A percentile compares a stretch with the other conserved stretches of the same genome.
Evolutionary conservation across 1,284 basidiomycete genomes (phyloP).

Genomic region (Mycena citricolor): DNA sequence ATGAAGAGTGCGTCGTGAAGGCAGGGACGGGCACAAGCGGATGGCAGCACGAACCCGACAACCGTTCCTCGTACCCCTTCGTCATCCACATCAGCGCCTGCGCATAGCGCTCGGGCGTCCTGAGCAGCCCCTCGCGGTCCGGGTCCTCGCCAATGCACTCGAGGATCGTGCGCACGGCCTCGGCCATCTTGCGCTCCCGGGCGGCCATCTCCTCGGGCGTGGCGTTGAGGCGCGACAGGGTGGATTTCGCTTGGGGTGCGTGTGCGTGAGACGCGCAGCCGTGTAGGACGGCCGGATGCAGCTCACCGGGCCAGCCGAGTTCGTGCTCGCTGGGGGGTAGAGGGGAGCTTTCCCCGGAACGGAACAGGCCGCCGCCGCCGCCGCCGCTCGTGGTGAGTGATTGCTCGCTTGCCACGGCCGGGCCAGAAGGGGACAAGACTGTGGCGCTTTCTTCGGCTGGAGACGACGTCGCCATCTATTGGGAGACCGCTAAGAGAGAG

Average conservation of each 20-base stretch:
- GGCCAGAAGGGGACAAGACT: too few relatives aligned
- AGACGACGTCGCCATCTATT: too few relatives aligned
- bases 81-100: constrained; percentile 99
- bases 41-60: constrained; percentile 61
- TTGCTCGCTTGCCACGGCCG: too few relatives aligned
- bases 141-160: constrained; percentile 99
- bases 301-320: constrained; percentile 89
- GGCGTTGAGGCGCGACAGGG: constrained; percentile 79
- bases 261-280: not conserved
- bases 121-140: constrained; percentile 85
- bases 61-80: constrained; percentile 93
- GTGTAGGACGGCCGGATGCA: constrained; percentile 4
- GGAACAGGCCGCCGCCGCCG: not conserved
- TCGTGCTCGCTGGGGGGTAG: constrained; percentile 84
- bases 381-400: too few relatives aligned
- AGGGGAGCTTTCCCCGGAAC: constrained; percentile 24
- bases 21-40: constrained; percentile 16
- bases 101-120: constrained; percentile 95
- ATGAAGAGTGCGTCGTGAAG: constrained; percentile 16
- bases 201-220: constrained; percentile 70
- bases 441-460: too few relatives aligned
- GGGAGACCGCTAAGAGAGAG: too few relatives aligned
- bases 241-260: constrained; percentile 95
- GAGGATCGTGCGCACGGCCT: constrained; percentile 88
- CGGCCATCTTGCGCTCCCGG: constrained; percentile 77